Base-by-base conservation (phyloP, 768 basidiomycete genomes). In the Lyophyllum semitale region DNA sequence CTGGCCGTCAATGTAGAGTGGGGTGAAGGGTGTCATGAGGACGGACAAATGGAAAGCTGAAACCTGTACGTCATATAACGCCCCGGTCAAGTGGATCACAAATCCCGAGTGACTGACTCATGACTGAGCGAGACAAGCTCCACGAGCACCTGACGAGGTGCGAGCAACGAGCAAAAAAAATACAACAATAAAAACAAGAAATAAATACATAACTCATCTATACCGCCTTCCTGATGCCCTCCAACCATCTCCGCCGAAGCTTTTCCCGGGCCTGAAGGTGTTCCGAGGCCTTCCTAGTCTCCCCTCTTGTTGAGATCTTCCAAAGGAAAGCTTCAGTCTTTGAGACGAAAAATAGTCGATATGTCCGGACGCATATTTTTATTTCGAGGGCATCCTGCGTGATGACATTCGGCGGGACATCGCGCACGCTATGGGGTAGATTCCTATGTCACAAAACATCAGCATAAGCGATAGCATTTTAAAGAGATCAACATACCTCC, bases 301-400 rank as follows among this genome's bases (percentile, higher is more conserved):
- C 83, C 1, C 73, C 75, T 23, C 69, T 66, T 0, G 68, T 67
- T 22, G 75, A 69, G 13, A 75, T 64, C 51, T 79, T 80, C 74
- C 79, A 82, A 51, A 88, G 69, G 54, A 80, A 77, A 57, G 89
- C 89, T 60, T 88, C 89, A 42, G 85, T 85, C 23, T 75, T 66
- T 2, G 89, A 75, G 6, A 89, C 89, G 66, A 85, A 93, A 76
- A 95, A 94, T 13, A 93, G 70, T 30, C 88, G 79, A 68, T 93
- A 93, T 8, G 88, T 91, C 54, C 86, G 79, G 32, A 93, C 79
- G 70, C 95, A 96, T 53, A 97, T 83, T 58, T 88, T 88, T 66
- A 92, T 90, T 69, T 93, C 90, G 17, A 95, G 78, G 3, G 80
- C 80, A 29, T 88, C 87, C 33, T 67, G 76, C 0, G 84, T 77